phyloP scores from a whole-genome alignment of 202 grass and related monocot genomes.

The Digitaria exilis region DNA sequence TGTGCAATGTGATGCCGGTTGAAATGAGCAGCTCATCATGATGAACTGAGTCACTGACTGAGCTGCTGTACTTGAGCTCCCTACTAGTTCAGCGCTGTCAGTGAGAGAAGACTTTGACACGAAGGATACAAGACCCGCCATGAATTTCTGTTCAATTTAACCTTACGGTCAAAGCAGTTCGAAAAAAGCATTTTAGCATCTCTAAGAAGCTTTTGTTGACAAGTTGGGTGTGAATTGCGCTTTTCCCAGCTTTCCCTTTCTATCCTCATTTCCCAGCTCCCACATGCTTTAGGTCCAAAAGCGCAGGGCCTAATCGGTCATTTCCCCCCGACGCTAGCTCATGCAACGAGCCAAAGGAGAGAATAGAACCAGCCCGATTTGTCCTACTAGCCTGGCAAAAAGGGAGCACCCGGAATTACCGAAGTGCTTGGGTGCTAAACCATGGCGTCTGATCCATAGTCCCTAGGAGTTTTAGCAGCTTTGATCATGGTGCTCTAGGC shows the following conservation, averaged over 20 bases:
- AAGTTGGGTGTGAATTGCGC: constrained; percentile 53
- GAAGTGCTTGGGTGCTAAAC: neutral
- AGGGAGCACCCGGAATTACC: constrained; percentile 5
- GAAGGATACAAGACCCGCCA: constrained; percentile 24
- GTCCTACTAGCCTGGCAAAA: constrained; percentile 60
- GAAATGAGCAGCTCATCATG: neutral
- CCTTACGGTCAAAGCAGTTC: constrained; percentile 52
- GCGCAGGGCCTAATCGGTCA: constrained; percentile 43
- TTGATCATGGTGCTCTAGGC: constrained; percentile 43
- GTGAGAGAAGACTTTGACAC: constrained; percentile 13
- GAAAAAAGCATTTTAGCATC: constrained; percentile 70
- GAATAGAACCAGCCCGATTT: constrained; percentile 59
- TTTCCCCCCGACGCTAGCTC: neutral
- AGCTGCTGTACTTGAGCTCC: neutral
- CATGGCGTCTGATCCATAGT: constrained; percentile 29
- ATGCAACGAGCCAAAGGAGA: constrained; percentile 37
- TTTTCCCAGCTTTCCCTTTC: constrained; percentile 62
- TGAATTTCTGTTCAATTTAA: constrained; percentile 19
- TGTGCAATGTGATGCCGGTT: neutral
- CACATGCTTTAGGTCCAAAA: constrained; percentile 51
- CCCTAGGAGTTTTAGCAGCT: constrained; percentile 35
- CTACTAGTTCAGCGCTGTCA: neutral
- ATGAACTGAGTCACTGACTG: too few relatives aligned
- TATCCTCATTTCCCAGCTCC: constrained; percentile 55
- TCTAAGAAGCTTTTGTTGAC: constrained; percentile 75